These are phyloP conservation scores for Linnemannia zychae DNA, from an alignment of 192 early-diverging fungal species.

Conservation along the genomic window DNA sequence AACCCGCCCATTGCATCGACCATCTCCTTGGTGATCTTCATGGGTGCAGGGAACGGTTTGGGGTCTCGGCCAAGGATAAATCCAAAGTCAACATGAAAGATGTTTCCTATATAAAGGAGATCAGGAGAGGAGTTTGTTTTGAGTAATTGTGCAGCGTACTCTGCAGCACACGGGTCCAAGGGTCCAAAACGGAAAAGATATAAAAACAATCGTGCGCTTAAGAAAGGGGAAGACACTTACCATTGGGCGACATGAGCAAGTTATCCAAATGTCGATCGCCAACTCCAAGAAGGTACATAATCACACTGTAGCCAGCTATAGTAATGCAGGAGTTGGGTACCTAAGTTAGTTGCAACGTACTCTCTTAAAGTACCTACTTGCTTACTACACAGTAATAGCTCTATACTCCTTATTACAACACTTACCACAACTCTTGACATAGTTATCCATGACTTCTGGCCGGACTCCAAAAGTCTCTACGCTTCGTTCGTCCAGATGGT, in stretches of 20 bases:
- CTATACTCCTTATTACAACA: neutral
- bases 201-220: neutral
- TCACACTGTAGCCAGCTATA: conserved; percentile 97
- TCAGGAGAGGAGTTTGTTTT: neutral
- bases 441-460: conserved; percentile 91
- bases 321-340: conserved; percentile 11
- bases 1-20: conserved; percentile 99
- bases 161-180: neutral
- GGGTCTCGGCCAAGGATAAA: conserved; percentile 99
- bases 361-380: too few species aligned
- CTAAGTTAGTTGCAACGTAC: neutral
- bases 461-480: conserved; percentile 75
- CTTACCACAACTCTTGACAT: conserved; percentile 93
- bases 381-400: neutral
- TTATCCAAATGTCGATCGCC: conserved; percentile 99
- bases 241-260: conserved; percentile 88
- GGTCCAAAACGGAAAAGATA: neutral
- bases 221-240: conserved; percentile 48
- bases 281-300: conserved; percentile 97
- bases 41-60: conserved; percentile 99
- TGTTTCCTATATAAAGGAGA: conserved; percentile 64
- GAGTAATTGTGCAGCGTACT: neutral
- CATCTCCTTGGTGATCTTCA: conserved; percentile 99
- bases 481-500: conserved; percentile 75
- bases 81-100: conserved; percentile 99